Conservation (phyloP, 2,329 filamentous ascomycete species). For the Penicillium concentricum region DNA sequence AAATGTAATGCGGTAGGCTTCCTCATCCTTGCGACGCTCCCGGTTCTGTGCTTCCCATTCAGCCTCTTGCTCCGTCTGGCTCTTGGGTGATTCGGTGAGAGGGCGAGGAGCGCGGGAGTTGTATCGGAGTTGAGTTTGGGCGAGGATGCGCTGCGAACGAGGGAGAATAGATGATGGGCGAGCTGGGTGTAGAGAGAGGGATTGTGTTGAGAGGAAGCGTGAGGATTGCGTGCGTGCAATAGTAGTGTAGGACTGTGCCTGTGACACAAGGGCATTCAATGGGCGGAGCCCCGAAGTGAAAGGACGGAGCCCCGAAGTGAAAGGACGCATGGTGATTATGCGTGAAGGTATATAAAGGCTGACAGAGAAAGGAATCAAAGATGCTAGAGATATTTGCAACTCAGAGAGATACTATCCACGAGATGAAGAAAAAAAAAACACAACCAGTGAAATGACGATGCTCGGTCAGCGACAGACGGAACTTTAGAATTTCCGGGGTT, state of each 20-base stretch:
- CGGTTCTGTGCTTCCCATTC: constrained; percentile 37
- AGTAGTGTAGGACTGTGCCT: constrained; percentile 17
- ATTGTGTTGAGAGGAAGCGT: constrained; percentile 22
- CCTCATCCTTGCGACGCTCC: constrained; percentile 48
- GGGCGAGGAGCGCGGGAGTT: constrained; percentile 34
- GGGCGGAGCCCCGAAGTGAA: constrained; percentile 26
- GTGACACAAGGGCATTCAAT: constrained; percentile 11
- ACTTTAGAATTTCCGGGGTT: constrained; percentile 12
- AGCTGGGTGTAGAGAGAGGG: constrained; percentile 4
- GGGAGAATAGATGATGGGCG: constrained; percentile 1
- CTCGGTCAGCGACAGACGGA: constrained; percentile 13
- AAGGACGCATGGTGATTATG: constrained; percentile 16
- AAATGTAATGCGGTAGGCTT: constrained; percentile 84
- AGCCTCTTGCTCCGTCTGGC: constrained; percentile 29
- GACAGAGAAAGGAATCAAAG: background rate
- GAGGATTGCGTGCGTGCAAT: constrained; percentile 16
- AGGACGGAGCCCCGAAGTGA: constrained; percentile 22
- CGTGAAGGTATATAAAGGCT: background rate
- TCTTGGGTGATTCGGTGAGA: constrained; percentile 34
- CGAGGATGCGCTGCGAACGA: constrained; percentile 5
- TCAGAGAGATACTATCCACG: background rate
- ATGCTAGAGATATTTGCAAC: background rate
- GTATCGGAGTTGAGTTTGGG: constrained; percentile 20
- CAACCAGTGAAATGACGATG: constrained; percentile 2
- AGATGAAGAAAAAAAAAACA: background rate